Evolutionary conservation across 73 alveolate genomes (phyloP).

Genomic region (Paramecium octaurelia): DNA sequence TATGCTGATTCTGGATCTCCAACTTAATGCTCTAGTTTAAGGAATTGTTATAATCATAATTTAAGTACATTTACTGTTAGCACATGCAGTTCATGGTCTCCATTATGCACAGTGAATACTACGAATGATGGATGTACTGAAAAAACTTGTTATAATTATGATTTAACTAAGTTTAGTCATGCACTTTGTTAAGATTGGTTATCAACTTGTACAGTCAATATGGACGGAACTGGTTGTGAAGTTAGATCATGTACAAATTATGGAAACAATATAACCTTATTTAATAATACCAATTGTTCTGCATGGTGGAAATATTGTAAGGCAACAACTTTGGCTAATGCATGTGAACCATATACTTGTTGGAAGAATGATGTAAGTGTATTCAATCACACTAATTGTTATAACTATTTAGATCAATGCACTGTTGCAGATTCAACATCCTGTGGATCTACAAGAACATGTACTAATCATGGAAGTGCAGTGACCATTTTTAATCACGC

Average conservation of each 20-base stretch:
- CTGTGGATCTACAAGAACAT: conserved; percentile 19
- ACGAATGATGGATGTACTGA: conserved; percentile 4
- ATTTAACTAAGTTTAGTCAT: background rate
- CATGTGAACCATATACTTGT: conserved; percentile 17
- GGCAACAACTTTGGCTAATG: background rate
- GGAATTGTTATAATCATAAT: background rate
- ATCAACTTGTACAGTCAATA: conserved; percentile 29
- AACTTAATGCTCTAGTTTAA: background rate
- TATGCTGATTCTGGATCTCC: background rate
- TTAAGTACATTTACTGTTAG: background rate
- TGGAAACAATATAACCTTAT: background rate
- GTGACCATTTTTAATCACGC: conserved; percentile 17
- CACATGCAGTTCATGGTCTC: background rate
- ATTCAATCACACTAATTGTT: conserved; percentile 19
- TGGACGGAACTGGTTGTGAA: background rate
- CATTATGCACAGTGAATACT: conserved; percentile 4
- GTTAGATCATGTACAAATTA: conserved; percentile 1
- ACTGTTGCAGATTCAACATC: background rate
- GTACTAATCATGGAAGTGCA: conserved; percentile 19
- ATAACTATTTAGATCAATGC: background rate
- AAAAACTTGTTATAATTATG: background rate
- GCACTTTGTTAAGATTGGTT: background rate
- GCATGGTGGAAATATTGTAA: background rate
- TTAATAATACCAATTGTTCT: background rate
- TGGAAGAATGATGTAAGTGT: background rate